These are phyloP conservation scores for Alternaria arborescens DNA, from an alignment of 2,329 filamentous ascomycete genomes.

Conservation along the genomic window DNA sequence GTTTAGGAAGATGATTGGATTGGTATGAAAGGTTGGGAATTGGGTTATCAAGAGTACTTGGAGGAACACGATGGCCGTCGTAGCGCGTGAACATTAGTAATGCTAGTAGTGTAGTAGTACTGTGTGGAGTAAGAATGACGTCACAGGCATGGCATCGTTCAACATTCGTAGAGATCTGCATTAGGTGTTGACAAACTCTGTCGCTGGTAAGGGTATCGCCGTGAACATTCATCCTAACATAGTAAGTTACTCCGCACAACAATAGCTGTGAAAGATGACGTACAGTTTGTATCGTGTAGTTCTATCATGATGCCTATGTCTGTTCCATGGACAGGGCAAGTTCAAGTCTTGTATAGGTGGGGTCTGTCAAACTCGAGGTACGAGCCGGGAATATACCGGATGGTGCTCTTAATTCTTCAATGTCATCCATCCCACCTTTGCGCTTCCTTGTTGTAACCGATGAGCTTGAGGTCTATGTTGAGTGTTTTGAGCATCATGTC, in stretches of 20 bases:
- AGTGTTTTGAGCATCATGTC: slow-evolving; percentile 73
- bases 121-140: slow-evolving; percentile 9
- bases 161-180: background rate
- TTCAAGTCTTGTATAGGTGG: background rate
- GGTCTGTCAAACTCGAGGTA: background rate
- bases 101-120: background rate
- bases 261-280: background rate
- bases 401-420: background rate
- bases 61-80: background rate
- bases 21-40: background rate
- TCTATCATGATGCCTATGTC: background rate
- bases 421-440: slow-evolving; percentile 67
- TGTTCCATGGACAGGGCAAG: background rate
- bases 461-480: slow-evolving; percentile 68
- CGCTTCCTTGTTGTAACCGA: slow-evolving; percentile 67
- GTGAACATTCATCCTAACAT: slow-evolving; percentile 6
- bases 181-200: background rate
- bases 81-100: background rate
- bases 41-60: background rate
- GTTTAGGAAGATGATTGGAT: background rate
- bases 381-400: background rate
- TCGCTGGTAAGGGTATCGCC: background rate
- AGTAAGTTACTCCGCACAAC: background rate
- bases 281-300: background rate
- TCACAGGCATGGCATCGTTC: background rate